Conservation (phyloP, 306 rosid genomes). For the Quercus mongolica region DNA sequence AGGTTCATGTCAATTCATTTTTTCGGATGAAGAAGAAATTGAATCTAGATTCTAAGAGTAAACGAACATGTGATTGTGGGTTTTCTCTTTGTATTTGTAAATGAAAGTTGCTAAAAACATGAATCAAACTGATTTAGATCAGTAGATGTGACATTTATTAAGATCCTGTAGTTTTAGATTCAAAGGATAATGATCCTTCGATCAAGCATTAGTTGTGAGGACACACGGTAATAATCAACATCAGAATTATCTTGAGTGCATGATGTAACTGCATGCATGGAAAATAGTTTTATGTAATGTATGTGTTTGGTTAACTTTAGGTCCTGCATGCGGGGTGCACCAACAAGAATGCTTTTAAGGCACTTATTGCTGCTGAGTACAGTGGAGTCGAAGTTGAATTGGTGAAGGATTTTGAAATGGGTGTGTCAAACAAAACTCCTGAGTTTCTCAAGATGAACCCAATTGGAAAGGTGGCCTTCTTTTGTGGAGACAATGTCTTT, state of each 20-base stretch:
- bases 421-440: constrained; percentile 67
- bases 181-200: not conserved
- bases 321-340: constrained; percentile 46
- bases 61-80: not conserved
- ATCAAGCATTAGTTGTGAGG: not conserved
- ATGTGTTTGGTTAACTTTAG: constrained; percentile 26
- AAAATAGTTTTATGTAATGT: not conserved
- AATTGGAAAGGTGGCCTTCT: constrained; percentile 62
- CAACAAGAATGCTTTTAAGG: constrained; percentile 65
- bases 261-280: not conserved
- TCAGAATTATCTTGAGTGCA: not conserved
- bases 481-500: not conserved
- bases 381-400: constrained; percentile 53
- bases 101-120: not conserved
- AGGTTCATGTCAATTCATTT: not conserved
- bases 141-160: not conserved
- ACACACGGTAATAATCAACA: not conserved
- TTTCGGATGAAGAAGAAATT: not conserved
- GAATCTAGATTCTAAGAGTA: not conserved
- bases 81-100: not conserved
- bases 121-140: not conserved
- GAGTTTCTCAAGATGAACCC: constrained; percentile 80
- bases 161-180: not conserved
- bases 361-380: constrained; percentile 56
- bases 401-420: constrained; percentile 56